These are phyloP conservation scores for Loxodes magnus DNA, from an alignment of 73 alveolate species.

Conservation along the genomic window DNA sequence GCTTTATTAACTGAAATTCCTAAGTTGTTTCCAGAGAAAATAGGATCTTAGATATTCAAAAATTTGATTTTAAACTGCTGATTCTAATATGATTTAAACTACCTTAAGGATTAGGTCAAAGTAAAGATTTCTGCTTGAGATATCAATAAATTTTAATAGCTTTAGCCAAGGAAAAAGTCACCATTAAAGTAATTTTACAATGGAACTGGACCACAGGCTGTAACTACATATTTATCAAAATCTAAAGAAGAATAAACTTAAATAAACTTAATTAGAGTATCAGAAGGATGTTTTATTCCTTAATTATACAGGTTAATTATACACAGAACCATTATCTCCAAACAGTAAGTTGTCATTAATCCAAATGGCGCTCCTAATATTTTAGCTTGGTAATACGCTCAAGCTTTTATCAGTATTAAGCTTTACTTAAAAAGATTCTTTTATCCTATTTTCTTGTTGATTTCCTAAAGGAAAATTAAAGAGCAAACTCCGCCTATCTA, in stretches of 20 bases:
- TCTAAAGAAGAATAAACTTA: too few relatives aligned
- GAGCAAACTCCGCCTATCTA: conserved; percentile 73
- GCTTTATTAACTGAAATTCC: conserved; percentile 30
- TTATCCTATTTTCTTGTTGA: conserved; percentile 45
- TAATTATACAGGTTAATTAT: too few relatives aligned
- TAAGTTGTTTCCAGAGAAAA: conserved; percentile 28
- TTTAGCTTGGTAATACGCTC: conserved; percentile 72
- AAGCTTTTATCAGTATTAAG: conserved; percentile 58
- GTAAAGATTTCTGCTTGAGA: too few relatives aligned
- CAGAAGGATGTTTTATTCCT: too few relatives aligned
- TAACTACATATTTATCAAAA: too few relatives aligned
- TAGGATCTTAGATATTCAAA: conserved; percentile 39
- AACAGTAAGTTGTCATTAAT: conserved; percentile 67
- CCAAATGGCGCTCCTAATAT: conserved; percentile 70
- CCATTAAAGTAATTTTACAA: too few relatives aligned
- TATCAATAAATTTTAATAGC: too few relatives aligned
- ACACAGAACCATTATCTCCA: conserved; percentile 60
- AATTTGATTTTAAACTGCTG: conserved; percentile 11
- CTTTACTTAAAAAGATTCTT: conserved; percentile 61
- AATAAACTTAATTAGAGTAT: too few relatives aligned
- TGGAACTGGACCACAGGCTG: too few relatives aligned
- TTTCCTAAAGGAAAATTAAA: conserved; percentile 52
- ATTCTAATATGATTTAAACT: too few relatives aligned
- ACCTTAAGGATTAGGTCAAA: too few relatives aligned
- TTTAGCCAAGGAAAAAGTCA: too few relatives aligned